Percentiles rank a stretch among this genome's conserved stretches.
phyloP scores from a whole-genome alignment of 306 rosid species.

The Prunus fruticosa region DNA sequence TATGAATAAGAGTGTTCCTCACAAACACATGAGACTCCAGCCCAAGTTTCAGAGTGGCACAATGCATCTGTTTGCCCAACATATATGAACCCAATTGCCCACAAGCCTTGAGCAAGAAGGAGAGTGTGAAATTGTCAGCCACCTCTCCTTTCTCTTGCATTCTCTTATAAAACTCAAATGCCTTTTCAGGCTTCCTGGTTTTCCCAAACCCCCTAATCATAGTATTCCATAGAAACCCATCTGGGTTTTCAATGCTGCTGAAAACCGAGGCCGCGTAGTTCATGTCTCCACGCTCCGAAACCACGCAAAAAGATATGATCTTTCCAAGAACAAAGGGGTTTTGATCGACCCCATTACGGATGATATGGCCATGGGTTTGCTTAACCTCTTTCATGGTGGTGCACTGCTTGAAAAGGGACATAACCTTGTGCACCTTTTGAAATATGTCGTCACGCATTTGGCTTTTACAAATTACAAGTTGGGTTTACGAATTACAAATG shows the following conservation, averaged over 20 bases:
- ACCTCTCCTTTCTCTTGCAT: conserved; percentile 35
- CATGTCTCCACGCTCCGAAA: conserved; percentile 39
- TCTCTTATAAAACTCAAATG: conserved; percentile 45
- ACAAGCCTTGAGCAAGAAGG: conserved; percentile 58
- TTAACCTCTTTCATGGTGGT: conserved; percentile 46
- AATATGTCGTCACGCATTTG: conserved; percentile 22
- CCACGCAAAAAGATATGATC: conserved; percentile 48
- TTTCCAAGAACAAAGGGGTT: conserved; percentile 54
- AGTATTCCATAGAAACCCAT: conserved; percentile 65
- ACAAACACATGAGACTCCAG: conserved; percentile 52
- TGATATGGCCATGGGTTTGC: conserved; percentile 47
- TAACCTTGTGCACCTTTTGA: conserved; percentile 32
- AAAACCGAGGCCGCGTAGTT: conserved; percentile 55
- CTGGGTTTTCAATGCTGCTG: conserved; percentile 44
- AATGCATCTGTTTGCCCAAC: conserved; percentile 60
- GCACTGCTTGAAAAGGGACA: conserved; percentile 55
- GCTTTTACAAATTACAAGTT: too few species aligned
- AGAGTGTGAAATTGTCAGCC: conserved; percentile 62
- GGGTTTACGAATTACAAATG: too few species aligned
- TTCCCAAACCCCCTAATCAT: conserved; percentile 75
- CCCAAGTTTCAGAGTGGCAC: conserved; percentile 42
- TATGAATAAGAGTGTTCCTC: conserved; percentile 64
- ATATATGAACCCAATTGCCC: conserved; percentile 33
- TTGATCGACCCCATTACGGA: conserved; percentile 44
- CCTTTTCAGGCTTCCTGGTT: conserved; percentile 27